These are phyloP conservation scores for Spongospora subterranea DNA, from an alignment of 208 protist genomes.

Conservation along the genomic window DNA sequence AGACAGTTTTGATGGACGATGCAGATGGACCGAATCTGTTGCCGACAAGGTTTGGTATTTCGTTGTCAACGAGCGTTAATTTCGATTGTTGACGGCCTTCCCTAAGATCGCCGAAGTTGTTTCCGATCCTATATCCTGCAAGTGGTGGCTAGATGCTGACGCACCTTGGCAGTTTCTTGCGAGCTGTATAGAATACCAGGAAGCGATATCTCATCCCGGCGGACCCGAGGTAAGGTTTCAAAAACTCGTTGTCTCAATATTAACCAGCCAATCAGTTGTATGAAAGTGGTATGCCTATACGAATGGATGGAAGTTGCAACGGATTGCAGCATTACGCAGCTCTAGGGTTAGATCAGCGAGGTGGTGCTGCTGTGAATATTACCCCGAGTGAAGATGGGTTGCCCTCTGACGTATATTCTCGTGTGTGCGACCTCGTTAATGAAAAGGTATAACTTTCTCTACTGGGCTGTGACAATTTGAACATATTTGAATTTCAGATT, in stretches of 20 bases:
- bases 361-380: conserved; percentile 93
- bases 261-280: neutral
- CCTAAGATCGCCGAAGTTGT: neutral
- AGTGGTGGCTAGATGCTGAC: conserved; percentile 90
- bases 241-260: no score
- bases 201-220: neutral
- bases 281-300: conserved; percentile 89
- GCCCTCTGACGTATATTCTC: conserved; percentile 92
- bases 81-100: neutral
- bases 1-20: conserved; percentile 25
- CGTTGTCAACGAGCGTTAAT: neutral
- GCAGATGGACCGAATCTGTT: conserved; percentile 44
- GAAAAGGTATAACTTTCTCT: conserved; percentile 76
- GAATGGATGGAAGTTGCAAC: conserved; percentile 86
- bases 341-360: conserved; percentile 92
- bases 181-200: conserved; percentile 87
- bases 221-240: neutral
- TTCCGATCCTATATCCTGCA: conserved; percentile 5
- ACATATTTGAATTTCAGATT: neutral
- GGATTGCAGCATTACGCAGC: conserved; percentile 98
- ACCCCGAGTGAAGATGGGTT: conserved; percentile 79
- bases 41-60: neutral
- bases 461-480: neutral
- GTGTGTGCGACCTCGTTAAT: conserved; percentile 88
- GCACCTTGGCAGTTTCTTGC: conserved; percentile 93